A percentile compares a stretch with the other conserved stretches of the same genome.
phyloP scores from a whole-genome alignment of 2,329 filamentous ascomycete species.

The Teratosphaeria nubilosa region DNA sequence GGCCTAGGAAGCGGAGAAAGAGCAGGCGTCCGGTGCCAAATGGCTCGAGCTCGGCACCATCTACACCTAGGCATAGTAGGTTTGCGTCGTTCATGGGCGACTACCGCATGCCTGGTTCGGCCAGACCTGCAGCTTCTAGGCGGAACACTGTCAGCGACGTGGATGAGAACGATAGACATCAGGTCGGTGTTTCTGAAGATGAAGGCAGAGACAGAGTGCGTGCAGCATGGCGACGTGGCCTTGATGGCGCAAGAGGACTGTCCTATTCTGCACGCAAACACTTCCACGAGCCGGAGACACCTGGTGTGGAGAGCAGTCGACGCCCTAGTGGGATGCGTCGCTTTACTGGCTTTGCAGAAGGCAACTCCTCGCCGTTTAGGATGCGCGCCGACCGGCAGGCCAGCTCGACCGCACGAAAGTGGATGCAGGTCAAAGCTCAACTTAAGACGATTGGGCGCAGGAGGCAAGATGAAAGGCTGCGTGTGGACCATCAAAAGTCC shows the following conservation, averaged over 20 bases:
- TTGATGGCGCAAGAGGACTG: slow-evolving; percentile 38
- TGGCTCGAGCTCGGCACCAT: slow-evolving; percentile 54
- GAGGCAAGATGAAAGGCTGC: slow-evolving; percentile 74
- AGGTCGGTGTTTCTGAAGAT: slow-evolving; percentile 40
- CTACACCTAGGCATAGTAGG: slow-evolving; percentile 50
- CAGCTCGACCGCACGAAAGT: slow-evolving; percentile 59
- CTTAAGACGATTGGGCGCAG: slow-evolving; percentile 67
- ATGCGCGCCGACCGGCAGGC: slow-evolving; percentile 36
- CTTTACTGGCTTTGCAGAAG: slow-evolving; percentile 35
- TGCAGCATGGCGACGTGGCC: slow-evolving; percentile 36
- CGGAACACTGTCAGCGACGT: slow-evolving; percentile 35
- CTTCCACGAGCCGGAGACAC: slow-evolving; percentile 17
- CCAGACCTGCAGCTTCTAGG: slow-evolving; percentile 45
- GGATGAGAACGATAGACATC: slow-evolving; percentile 23
- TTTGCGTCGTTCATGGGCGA: slow-evolving; percentile 38
- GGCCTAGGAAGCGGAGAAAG: slow-evolving; percentile 54
- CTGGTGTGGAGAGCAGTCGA: slow-evolving; percentile 20
- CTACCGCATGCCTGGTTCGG: slow-evolving; percentile 37
- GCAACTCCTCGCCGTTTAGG: slow-evolving; percentile 32
- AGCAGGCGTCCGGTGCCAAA: slow-evolving; percentile 48
- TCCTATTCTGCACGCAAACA: slow-evolving; percentile 30
- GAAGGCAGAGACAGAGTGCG: slow-evolving; percentile 40
- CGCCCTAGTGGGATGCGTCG: slow-evolving; percentile 37
- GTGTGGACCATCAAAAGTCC: slow-evolving; percentile 88
- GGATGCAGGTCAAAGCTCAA: slow-evolving; percentile 86